Evolutionary conservation across 805 yeast genomes (phyloP).

Genomic region (Yarrowia alimentaria): DNA sequence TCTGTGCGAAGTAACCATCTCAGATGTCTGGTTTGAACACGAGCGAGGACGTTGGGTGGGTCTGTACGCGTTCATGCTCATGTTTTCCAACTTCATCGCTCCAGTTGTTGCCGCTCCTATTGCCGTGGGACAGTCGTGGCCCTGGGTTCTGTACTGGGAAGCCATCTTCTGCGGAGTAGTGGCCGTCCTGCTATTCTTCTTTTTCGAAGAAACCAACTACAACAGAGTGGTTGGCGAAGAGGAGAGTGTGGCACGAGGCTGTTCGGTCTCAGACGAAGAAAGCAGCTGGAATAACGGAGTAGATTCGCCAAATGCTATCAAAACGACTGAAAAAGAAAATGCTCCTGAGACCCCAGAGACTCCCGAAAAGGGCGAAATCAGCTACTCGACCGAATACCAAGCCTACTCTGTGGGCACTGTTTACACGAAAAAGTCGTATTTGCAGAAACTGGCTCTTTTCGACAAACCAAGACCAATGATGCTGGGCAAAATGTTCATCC

Average conservation of each 20-base stretch:
- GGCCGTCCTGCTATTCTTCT: not conserved
- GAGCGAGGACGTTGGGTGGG: constrained; percentile 73
- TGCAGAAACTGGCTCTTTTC: constrained; percentile 20
- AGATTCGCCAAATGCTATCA: too few relatives aligned
- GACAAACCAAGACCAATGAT: constrained; percentile 13
- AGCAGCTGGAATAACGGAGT: too few relatives aligned
- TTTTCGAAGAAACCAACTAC: constrained; percentile 28
- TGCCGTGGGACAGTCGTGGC: constrained; percentile 24
- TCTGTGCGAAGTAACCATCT: constrained; percentile 59
- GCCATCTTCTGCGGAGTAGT: constrained; percentile 26
- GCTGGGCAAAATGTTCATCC: constrained; percentile 15
- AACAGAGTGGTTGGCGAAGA: not conserved
- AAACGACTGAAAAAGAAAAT: too few relatives aligned
- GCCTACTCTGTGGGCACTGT: too few relatives aligned
- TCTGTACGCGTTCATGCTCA: constrained; percentile 65
- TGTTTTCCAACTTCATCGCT: constrained; percentile 12
- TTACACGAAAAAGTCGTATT: constrained; percentile 7
- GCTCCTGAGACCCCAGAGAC: too few relatives aligned
- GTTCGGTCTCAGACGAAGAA: not conserved
- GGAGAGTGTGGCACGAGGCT: not conserved
- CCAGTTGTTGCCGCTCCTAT: constrained; percentile 17
- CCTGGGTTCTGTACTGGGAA: constrained; percentile 28
- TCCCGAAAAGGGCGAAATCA: too few relatives aligned
- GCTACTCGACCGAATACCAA: not conserved
- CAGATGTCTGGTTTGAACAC: constrained; percentile 76